phyloP scores from a whole-genome alignment of 495 filamentous ascomycete genomes.

The Pseudomonodictys pantanalensis region DNA sequence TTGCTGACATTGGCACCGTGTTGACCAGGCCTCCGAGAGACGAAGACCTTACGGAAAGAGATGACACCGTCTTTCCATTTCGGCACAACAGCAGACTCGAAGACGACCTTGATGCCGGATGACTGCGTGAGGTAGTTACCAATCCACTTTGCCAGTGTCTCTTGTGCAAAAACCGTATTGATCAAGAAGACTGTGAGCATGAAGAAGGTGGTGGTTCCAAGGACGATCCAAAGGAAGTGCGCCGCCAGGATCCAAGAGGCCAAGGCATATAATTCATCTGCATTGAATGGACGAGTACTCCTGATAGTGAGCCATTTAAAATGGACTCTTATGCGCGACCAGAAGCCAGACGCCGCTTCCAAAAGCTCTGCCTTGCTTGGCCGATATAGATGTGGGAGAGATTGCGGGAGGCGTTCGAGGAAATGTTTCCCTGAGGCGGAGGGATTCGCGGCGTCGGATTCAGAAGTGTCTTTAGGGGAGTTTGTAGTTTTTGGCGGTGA shows the following conservation, averaged over 20 bases:
- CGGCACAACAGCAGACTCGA: conserved; percentile 96
- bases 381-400: conserved; percentile 67
- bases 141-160: conserved; percentile 88
- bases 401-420: conserved; percentile 61
- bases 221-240: conserved; percentile 88
- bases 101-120: conserved; percentile 91
- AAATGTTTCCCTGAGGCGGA: conserved; percentile 45
- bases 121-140: conserved; percentile 95
- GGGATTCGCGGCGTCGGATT: conserved; percentile 7
- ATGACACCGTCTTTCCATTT: conserved; percentile 93
- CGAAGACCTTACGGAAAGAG: conserved; percentile 93
- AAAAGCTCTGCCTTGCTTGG: conserved; percentile 93
- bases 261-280: conserved; percentile 91
- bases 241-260: conserved; percentile 93
- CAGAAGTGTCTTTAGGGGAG: conserved; percentile 9
- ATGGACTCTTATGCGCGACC: conserved; percentile 82
- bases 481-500: conserved; percentile 5
- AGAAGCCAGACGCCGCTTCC: conserved; percentile 86
- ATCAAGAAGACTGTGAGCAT: conserved; percentile 82
- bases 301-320: conserved; percentile 98
- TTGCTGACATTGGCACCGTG: conserved; percentile 74
- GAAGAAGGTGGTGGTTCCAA: conserved; percentile 97
- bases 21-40: conserved; percentile 86
- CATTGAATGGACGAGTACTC: conserved; percentile 91
- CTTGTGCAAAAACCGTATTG: conserved; percentile 96